Base-by-base conservation (phyloP, 2,329 filamentous ascomycete genomes). In the Diplodia intermedia region DNA sequence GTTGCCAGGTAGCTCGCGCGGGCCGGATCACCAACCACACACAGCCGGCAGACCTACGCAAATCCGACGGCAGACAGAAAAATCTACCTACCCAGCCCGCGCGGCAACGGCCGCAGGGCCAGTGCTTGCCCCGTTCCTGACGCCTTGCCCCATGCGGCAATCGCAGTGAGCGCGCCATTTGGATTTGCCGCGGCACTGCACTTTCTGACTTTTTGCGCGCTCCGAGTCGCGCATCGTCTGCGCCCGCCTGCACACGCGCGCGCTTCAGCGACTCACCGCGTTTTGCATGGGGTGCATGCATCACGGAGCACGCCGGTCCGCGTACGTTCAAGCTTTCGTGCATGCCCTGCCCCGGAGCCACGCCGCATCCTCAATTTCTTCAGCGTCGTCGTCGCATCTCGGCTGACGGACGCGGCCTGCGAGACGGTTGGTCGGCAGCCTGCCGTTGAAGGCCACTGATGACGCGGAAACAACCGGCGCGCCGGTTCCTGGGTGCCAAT, bases 61-160 rank as follows among this genome's bases (percentile, higher is more conserved):
- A 55, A 36, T 18, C 9, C 31, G 18, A 56, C 5, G 18, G 53
- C 53, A 52, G 18, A 47, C 40, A 47, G 40, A 62, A 52, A 50
- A 62, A 62, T 15, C 56, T 61, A 49, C 18, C 40, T 61, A 49
- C 57, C 57, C 23, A 61, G 14, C 57, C 40, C 60, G 29, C 18
- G 29, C 60, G 60, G 60, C 60, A 52, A 52, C 47, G 38, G 60
- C 60, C 60, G 60, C 60, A 52, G 18, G n/a, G 23, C 60, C 60
- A 62, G 50, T 62, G 60, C 60, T 47, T 29, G 60, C 40, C 60
- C 60, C 60, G 60, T 62, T 62, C 60, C 60, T 62, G 60, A 14
- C 60, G 60, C 60, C 49, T 52, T 29, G 40, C 60, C 60, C 2
- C n/a, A 36, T n/a, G 18, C n/a, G 43, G 60, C n/a, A 62, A 38